Evolutionary conservation across 331 rosid genomes (phyloP).

Genomic region (Acacia concinna): DNA sequence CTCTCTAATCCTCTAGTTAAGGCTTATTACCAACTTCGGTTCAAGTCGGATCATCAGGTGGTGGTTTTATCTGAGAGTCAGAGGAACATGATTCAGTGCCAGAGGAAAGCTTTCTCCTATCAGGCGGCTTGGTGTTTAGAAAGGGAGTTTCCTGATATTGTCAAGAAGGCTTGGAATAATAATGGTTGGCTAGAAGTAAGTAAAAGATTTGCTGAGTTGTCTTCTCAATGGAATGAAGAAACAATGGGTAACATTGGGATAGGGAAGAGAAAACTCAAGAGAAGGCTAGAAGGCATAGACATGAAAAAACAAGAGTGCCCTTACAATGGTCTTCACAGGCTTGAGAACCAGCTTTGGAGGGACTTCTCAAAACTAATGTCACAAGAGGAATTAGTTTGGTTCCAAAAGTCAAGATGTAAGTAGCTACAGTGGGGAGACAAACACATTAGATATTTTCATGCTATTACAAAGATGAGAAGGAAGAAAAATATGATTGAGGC

Average conservation of each 20-base stretch:
- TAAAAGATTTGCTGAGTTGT: too few species aligned
- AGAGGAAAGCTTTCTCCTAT: too few species aligned
- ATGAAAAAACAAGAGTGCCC: background rate
- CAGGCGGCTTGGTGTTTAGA: background rate
- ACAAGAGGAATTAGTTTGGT: background rate
- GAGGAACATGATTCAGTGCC: background rate
- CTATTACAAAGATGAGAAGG: too few species aligned
- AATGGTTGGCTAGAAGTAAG: too few species aligned
- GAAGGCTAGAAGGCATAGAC: background rate
- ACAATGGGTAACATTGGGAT: background rate
- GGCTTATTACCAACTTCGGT: accelerated
- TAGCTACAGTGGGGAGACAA: background rate
- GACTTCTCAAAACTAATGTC: background rate
- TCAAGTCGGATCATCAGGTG: background rate
- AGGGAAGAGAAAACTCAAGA: too few species aligned
- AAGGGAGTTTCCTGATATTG: too few species aligned
- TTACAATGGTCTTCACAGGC: too few species aligned
- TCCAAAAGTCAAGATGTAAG: background rate
- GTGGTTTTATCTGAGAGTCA: background rate
- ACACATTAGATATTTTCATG: too few species aligned
- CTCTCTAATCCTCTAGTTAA: accelerated
- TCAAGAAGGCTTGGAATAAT: too few species aligned
- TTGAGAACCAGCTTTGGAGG: background rate
- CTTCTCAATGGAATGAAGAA: background rate
- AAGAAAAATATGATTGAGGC: too few species aligned